Evolutionary conservation across 1,284 basidiomycete species (phyloP).

Genomic region (Austroboletus niveus): DNA sequence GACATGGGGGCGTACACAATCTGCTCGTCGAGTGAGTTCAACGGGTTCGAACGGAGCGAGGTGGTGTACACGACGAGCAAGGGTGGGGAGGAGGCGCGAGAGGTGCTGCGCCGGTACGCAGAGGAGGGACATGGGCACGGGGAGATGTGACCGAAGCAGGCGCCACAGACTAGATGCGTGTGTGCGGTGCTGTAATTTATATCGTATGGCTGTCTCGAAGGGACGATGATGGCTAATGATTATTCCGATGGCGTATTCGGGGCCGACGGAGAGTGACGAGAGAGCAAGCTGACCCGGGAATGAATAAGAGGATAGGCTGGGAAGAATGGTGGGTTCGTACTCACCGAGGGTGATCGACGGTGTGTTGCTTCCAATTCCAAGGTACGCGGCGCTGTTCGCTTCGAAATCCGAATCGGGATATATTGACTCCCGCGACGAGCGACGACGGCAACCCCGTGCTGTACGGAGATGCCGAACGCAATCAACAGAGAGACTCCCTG

Average conservation of each 20-base stretch:
- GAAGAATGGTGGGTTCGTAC: constrained; percentile 11
- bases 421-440: constrained; percentile 18
- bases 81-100: constrained; percentile 39
- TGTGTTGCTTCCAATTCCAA: constrained; percentile 32
- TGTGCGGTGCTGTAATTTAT: constrained; percentile 18
- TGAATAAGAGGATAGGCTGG: constrained; percentile 1
- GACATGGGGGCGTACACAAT: constrained; percentile 95
- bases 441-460: constrained; percentile 1
- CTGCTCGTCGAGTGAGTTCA: constrained; percentile 88
- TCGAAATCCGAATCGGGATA: constrained; percentile 29
- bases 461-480: constrained; percentile 1
- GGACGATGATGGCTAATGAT: neutral
- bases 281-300: constrained; percentile 1
- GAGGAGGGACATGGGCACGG: constrained; percentile 24
- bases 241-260: constrained; percentile 15
- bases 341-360: constrained; percentile 37
- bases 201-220: constrained; percentile 2
- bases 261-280: constrained; percentile 12
- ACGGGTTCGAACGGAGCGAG: constrained; percentile 72
- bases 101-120: constrained; percentile 35
- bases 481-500: constrained; percentile 14
- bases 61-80: constrained; percentile 63
- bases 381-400: constrained; percentile 26
- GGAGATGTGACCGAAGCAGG: neutral
- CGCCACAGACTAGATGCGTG: neutral